A percentile compares a stretch with the other conserved stretches of the same genome.
Evolutionary conservation across 2,329 filamentous ascomycete species (phyloP).

Genomic region (Trichophyton simii): DNA sequence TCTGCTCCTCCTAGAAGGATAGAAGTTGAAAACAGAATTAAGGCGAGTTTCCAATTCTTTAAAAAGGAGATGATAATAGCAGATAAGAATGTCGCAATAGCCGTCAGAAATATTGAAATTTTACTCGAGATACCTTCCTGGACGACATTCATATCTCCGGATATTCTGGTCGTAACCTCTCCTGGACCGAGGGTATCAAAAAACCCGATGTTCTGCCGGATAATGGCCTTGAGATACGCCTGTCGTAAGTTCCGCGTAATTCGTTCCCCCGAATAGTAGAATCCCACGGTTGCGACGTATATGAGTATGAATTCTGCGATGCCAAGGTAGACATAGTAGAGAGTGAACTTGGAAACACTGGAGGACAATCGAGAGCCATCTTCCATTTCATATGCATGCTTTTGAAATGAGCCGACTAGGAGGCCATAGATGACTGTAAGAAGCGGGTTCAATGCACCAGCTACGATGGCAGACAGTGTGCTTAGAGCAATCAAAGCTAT

Average conservation of each 20-base stretch:
- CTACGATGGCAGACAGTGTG: slow-evolving; percentile 1
- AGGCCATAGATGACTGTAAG: slow-evolving; percentile 2
- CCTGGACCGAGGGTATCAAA: slow-evolving; percentile 37
- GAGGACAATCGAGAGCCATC: not conserved
- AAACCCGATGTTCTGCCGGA: slow-evolving; percentile 43
- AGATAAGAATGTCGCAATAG: slow-evolving; percentile 36
- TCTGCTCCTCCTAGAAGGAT: slow-evolving; percentile 37
- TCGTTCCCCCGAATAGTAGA: slow-evolving; percentile 47
- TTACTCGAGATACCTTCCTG: slow-evolving; percentile 39
- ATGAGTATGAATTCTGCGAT: slow-evolving; percentile 46
- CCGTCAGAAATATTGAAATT: slow-evolving; percentile 36
- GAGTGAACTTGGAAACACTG: not conserved
- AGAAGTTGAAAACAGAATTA: slow-evolving; percentile 34
- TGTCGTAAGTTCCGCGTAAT: slow-evolving; percentile 47
- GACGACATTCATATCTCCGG: slow-evolving; percentile 36
- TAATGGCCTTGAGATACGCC: slow-evolving; percentile 42
- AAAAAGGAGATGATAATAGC: slow-evolving; percentile 40
- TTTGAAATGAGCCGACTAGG: not conserved
- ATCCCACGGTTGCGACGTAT: slow-evolving; percentile 48
- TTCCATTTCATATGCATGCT: slow-evolving; percentile 17
- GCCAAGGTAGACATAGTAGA: slow-evolving; percentile 44
- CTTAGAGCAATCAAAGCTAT: slow-evolving; percentile 4
- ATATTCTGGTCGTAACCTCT: slow-evolving; percentile 36
- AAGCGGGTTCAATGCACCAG: slow-evolving; percentile 7
- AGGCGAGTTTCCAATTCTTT: slow-evolving; percentile 35